These are phyloP conservation scores for Discostella stelligera DNA, from an alignment of 352 stramenopile genomes.

Conservation along the genomic window DNA sequence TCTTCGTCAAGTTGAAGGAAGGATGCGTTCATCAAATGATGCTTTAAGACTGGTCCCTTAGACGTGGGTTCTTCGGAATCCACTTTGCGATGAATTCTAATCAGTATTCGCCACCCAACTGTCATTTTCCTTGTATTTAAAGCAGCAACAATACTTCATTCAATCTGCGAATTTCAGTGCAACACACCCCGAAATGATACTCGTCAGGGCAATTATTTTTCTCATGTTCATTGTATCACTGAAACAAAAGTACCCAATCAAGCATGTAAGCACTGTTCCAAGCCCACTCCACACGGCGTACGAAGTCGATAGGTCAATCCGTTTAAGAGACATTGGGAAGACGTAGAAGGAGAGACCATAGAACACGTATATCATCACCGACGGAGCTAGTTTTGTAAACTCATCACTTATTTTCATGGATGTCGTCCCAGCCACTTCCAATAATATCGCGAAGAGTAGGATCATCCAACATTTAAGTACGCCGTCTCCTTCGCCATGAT, in stretches of 20 bases:
- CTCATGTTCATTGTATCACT: constrained; percentile 21
- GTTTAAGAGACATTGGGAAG: constrained; percentile 21
- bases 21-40: no score
- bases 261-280: constrained; percentile 20
- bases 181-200: constrained; percentile 16
- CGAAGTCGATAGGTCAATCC: constrained; percentile 26
- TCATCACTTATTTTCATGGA: constrained; percentile 28
- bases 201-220: constrained; percentile 19
- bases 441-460: constrained; percentile 19
- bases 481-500: not conserved
- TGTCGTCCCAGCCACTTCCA: constrained; percentile 23
- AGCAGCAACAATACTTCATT: not conserved
- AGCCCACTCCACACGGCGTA: constrained; percentile 28
- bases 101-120: no score
- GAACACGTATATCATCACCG: constrained; percentile 19
- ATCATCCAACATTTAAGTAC: constrained; percentile 18
- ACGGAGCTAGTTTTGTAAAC: constrained; percentile 16
- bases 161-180: constrained; percentile 22
- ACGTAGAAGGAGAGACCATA: constrained; percentile 15
- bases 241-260: constrained; percentile 19
- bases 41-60: no score
- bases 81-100: no score
- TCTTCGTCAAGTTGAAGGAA: no score
- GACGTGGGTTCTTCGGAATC: no score
- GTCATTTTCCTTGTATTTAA: no score